These are phyloP conservation scores for Lactifluus rugatus DNA, from an alignment of 768 basidiomycete species.

Conservation along the genomic window DNA sequence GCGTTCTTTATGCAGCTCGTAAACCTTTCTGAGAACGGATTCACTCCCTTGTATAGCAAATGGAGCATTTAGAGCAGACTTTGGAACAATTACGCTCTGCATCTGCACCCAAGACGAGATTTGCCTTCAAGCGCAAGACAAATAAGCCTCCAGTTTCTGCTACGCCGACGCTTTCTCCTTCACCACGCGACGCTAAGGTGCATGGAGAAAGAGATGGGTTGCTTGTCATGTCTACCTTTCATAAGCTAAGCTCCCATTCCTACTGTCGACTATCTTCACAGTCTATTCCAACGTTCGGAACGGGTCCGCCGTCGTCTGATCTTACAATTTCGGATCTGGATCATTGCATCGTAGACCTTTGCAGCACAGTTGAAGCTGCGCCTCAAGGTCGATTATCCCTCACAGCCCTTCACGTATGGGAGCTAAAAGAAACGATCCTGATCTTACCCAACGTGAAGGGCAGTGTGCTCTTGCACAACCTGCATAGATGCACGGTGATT, in stretches of 20 bases:
- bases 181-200: background rate
- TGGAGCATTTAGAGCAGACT: slow-evolving; percentile 49
- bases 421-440: slow-evolving; percentile 50
- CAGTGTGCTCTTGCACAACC: slow-evolving; percentile 61
- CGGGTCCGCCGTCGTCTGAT: slow-evolving; percentile 34
- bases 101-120: slow-evolving; percentile 46
- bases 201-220: slow-evolving; percentile 9
- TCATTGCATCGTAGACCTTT: slow-evolving; percentile 62
- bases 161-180: background rate
- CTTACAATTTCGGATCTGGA: slow-evolving; percentile 59
- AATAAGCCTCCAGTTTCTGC: slow-evolving; percentile 17
- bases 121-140: slow-evolving; percentile 51
- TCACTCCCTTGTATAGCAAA: slow-evolving; percentile 38
- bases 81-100: slow-evolving; percentile 42
- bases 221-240: slow-evolving; percentile 23
- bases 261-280: slow-evolving; percentile 37
- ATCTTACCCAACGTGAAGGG: slow-evolving; percentile 57
- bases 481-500: slow-evolving; percentile 53
- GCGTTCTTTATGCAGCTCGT: slow-evolving; percentile 22
- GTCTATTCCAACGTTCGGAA: slow-evolving; percentile 25
- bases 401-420: slow-evolving; percentile 56
- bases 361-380: slow-evolving; percentile 1
- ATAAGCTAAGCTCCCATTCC: slow-evolving; percentile 37
- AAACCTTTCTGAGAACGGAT: background rate
- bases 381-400: slow-evolving; percentile 24